Conservation (phyloP, 176 grass and related monocot genomes). For the Bonia amplexicaulis region DNA sequence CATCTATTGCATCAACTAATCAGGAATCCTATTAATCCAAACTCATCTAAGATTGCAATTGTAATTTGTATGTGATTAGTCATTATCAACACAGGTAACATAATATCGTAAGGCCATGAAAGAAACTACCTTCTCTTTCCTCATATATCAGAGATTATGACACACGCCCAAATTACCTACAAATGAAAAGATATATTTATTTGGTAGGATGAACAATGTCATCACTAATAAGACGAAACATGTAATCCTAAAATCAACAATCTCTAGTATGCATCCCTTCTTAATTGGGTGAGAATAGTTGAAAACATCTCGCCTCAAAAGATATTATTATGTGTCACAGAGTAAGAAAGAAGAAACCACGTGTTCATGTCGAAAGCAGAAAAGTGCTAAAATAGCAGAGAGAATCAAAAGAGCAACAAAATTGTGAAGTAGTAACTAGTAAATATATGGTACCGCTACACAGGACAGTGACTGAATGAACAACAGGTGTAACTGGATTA, state of each 20-base stretch:
- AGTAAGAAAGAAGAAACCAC: not conserved
- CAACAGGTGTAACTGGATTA: not conserved
- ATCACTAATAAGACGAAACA: constrained; percentile 72
- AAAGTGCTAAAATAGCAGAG: constrained; percentile 14
- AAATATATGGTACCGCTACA: constrained; percentile 1
- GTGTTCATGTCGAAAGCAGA: constrained; percentile 14
- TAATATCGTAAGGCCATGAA: constrained; percentile 64
- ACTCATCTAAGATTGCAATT: constrained; percentile 28
- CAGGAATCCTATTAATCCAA: constrained; percentile 23
- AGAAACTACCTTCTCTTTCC: constrained; percentile 97
- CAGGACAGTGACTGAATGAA: not conserved
- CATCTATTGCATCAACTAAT: constrained; percentile 8
- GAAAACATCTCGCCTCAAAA: not conserved
- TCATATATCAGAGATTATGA: constrained; percentile 96
- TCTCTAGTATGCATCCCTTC: constrained; percentile 9
- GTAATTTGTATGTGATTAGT: not conserved
- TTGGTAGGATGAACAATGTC: constrained; percentile 85
- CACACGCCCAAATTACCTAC: constrained; percentile 95
- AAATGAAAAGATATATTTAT: constrained; percentile 98
- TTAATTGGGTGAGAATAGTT: constrained; percentile 23
- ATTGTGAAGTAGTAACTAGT: not conserved
- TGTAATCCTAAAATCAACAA: constrained; percentile 73
- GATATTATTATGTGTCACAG: not conserved
- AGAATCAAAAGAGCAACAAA: not conserved
- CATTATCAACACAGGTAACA: constrained; percentile 44